phyloP scores from a whole-genome alignment of 129 eudicot genomes.

The Artemisia annua region DNA sequence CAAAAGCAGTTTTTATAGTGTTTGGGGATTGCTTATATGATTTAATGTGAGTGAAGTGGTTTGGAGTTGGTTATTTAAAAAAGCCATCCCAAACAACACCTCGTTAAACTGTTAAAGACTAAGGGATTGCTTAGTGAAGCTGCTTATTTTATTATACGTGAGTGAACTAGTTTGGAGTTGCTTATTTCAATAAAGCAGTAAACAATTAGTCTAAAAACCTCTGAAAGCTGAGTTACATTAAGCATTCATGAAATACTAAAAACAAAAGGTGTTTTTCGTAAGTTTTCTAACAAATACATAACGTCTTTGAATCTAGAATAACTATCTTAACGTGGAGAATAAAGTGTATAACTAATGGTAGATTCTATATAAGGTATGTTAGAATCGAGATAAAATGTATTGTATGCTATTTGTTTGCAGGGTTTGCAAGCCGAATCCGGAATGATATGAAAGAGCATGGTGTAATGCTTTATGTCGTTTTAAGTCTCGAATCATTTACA shows the following conservation, averaged over 20 bases:
- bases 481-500: conserved; percentile 1
- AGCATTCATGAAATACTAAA: background rate
- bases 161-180: background rate
- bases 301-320: too few species aligned
- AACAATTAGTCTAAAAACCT: too few species aligned
- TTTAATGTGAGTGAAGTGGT: too few species aligned
- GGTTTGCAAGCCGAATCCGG: conserved; percentile 24
- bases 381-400: conserved; percentile 15
- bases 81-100: too few species aligned
- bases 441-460: conserved; percentile 32
- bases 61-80: background rate
- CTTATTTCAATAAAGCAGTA: background rate
- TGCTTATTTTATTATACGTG: background rate
- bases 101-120: too few species aligned
- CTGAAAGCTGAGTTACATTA: background rate
- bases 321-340: background rate
- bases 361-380: background rate
- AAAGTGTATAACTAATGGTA: background rate
- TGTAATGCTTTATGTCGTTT: conserved; percentile 13
- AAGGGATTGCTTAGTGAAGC: background rate
- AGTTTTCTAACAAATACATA: too few species aligned
- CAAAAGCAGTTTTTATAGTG: too few species aligned
- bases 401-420: conserved; percentile 32
- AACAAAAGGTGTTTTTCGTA: background rate
- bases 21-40: too few species aligned